Evolutionary conservation across 2,329 filamentous ascomycete genomes (phyloP).

Genomic region (Pseudocercospora macadamiae): DNA sequence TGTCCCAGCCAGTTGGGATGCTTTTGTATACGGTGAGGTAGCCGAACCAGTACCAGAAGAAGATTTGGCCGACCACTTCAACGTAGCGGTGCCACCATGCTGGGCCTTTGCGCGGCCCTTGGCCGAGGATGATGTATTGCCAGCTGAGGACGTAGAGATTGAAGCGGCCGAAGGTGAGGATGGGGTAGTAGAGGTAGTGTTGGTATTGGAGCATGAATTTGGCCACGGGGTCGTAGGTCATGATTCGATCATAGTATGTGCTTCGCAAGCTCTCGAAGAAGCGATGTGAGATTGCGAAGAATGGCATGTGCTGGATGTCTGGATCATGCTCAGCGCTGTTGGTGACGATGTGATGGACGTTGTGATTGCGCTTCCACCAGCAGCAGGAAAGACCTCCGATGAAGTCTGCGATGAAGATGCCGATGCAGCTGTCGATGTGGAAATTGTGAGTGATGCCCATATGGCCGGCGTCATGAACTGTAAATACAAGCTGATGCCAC

Average conservation of each 20-base stretch:
- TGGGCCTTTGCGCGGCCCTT: conserved; percentile 60
- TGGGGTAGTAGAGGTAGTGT: conserved; percentile 68
- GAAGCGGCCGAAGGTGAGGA: conserved; percentile 69
- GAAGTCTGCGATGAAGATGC: conserved; percentile 87
- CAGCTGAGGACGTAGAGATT: conserved; percentile 71
- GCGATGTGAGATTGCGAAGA: conserved; percentile 68
- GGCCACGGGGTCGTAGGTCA: conserved; percentile 65
- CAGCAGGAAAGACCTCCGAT: conserved; percentile 85
- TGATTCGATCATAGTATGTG: conserved; percentile 67
- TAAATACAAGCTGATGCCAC: conserved; percentile 95
- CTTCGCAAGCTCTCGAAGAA: conserved; percentile 68
- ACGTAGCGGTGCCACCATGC: conserved; percentile 70
- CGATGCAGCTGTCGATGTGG: conserved; percentile 78
- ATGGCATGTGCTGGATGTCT: conserved; percentile 77
- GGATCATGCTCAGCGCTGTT: conserved; percentile 95
- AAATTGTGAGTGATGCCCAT: conserved; percentile 97
- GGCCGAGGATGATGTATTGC: conserved; percentile 63
- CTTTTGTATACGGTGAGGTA: conserved; percentile 65
- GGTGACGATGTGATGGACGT: conserved; percentile 95
- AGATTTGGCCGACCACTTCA: conserved; percentile 64
- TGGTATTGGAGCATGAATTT: conserved; percentile 64
- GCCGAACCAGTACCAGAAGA: conserved; percentile 71
- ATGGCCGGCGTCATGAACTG: conserved; percentile 92
- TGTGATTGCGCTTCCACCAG: conserved; percentile 98
- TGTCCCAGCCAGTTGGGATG: conserved; percentile 61